Evolutionary conservation across 768 basidiomycete genomes (phyloP).

Genomic region (Tylopilus subfusipes): DNA sequence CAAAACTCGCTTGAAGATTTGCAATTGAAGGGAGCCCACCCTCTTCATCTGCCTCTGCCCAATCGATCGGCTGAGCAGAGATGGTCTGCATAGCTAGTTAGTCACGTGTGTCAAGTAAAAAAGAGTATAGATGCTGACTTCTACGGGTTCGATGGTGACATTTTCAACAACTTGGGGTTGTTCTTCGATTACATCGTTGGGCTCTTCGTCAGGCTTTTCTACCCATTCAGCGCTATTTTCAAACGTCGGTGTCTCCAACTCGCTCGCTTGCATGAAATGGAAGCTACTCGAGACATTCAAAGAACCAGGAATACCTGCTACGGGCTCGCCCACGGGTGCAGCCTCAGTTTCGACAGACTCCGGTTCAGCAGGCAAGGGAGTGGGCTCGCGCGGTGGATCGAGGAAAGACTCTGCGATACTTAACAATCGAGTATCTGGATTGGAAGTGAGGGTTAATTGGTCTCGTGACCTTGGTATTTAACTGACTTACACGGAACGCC

Average conservation of each 20-base stretch:
- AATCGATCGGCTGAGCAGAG: slow-evolving; percentile 54
- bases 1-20: slow-evolving; percentile 72
- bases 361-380: slow-evolving; percentile 33
- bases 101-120: not conserved
- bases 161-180: slow-evolving; percentile 10
- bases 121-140: slow-evolving; percentile 29
- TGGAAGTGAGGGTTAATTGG: slow-evolving; percentile 4
- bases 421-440: slow-evolving; percentile 55
- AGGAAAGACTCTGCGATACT: slow-evolving; percentile 55
- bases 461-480: not conserved
- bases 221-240: slow-evolving; percentile 57
- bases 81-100: slow-evolving; percentile 12
- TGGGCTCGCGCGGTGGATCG: slow-evolving; percentile 40
- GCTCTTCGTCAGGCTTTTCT: slow-evolving; percentile 42
- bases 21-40: slow-evolving; percentile 75
- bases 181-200: slow-evolving; percentile 15
- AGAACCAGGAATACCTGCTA: slow-evolving; percentile 41
- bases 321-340: slow-evolving; percentile 25
- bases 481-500: slow-evolving; percentile 59
- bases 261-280: slow-evolving; percentile 81
- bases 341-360: slow-evolving; percentile 32
- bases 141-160: slow-evolving; percentile 16
- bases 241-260: slow-evolving; percentile 55
- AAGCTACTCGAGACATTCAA: slow-evolving; percentile 52
- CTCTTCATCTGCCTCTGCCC: slow-evolving; percentile 77